phyloP scores from a whole-genome alignment of 306 rosid species.

The Oxytropis ochrocephala region DNA sequence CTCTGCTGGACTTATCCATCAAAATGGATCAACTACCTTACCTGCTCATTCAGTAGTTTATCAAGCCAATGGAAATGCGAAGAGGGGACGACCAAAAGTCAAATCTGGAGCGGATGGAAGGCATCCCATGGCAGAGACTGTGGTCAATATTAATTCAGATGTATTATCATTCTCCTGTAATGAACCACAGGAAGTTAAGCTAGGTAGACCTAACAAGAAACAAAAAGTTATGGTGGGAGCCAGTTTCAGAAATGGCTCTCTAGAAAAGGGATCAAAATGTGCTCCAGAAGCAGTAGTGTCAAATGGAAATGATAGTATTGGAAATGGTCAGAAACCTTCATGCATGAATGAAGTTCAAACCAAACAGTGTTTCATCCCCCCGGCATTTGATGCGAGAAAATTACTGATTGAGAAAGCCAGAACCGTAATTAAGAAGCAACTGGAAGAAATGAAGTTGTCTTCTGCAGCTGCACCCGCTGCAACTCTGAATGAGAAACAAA shows the following conservation, averaged over 20 bases:
- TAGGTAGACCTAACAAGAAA: slow-evolving; percentile 53
- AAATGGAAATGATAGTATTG: slow-evolving; percentile 53
- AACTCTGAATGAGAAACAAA: slow-evolving; percentile 28
- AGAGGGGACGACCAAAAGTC: slow-evolving; percentile 52
- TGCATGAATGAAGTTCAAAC: slow-evolving; percentile 40
- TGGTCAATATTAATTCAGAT: slow-evolving; percentile 39
- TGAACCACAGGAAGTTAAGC: slow-evolving; percentile 43
- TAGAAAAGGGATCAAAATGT: slow-evolving; percentile 42
- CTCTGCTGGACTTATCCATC: slow-evolving; percentile 50
- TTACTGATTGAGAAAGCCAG: slow-evolving; percentile 83
- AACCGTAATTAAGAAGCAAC: slow-evolving; percentile 63
- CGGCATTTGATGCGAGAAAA: slow-evolving; percentile 74
- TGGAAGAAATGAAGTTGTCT: slow-evolving; percentile 67
- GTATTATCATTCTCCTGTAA: slow-evolving; percentile 26
- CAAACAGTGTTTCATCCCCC: slow-evolving; percentile 58
- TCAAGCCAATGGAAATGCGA: slow-evolving; percentile 55
- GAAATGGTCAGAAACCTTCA: slow-evolving; percentile 39
- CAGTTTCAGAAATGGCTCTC: slow-evolving; percentile 45
- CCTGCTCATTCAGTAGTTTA: slow-evolving; percentile 41
- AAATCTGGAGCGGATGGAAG: slow-evolving; percentile 55
- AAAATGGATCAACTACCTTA: slow-evolving; percentile 50
- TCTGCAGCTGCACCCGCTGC: slow-evolving; percentile 35
- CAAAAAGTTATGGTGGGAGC: slow-evolving; percentile 53
- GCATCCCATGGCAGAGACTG: slow-evolving; percentile 34
- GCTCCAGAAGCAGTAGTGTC: slow-evolving; percentile 47